A percentile compares a stretch with the other conserved stretches of the same genome.
Conservation (phyloP, 2,329 filamentous ascomycete genomes). For the Talaromyces sp. region DNA sequence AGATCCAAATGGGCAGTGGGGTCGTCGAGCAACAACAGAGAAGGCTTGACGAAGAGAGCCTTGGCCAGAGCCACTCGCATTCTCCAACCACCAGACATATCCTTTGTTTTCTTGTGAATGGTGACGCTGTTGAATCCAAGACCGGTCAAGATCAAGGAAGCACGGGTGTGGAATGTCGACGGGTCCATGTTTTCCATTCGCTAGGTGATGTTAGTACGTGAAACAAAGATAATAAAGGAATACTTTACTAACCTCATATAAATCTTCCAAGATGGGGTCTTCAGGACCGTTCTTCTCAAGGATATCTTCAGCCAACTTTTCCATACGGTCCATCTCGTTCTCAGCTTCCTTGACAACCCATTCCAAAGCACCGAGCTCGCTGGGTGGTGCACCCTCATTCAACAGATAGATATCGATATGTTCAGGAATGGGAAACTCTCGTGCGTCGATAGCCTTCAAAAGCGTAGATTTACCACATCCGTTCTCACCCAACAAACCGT, state of each 20-base stretch:
- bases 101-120: constrained; percentile 99
- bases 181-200: constrained; percentile 99
- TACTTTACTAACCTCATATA: constrained; percentile 74
- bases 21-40: constrained; percentile 91
- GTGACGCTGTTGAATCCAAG: constrained; percentile 98
- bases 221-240: not conserved
- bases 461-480: constrained; percentile 98
- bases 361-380: constrained; percentile 84
- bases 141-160: constrained; percentile 95
- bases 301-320: constrained; percentile 80
- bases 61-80: constrained; percentile 98
- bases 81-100: constrained; percentile 99
- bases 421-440: constrained; percentile 93
- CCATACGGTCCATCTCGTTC: constrained; percentile 84
- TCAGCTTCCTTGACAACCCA: constrained; percentile 97
- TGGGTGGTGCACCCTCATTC: constrained; percentile 91
- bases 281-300: constrained; percentile 92
- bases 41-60: constrained; percentile 97
- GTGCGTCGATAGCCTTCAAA: constrained; percentile 86
- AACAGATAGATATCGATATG: constrained; percentile 98
- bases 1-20: constrained; percentile 98
- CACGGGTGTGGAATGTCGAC: constrained; percentile 91
- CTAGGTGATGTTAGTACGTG: constrained; percentile 48
- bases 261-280: constrained; percentile 80
- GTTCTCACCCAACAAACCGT: constrained; percentile 96